Conservation (phyloP, 2,329 filamentous ascomycete species). For the Sporothrix pseudoabietina region DNA sequence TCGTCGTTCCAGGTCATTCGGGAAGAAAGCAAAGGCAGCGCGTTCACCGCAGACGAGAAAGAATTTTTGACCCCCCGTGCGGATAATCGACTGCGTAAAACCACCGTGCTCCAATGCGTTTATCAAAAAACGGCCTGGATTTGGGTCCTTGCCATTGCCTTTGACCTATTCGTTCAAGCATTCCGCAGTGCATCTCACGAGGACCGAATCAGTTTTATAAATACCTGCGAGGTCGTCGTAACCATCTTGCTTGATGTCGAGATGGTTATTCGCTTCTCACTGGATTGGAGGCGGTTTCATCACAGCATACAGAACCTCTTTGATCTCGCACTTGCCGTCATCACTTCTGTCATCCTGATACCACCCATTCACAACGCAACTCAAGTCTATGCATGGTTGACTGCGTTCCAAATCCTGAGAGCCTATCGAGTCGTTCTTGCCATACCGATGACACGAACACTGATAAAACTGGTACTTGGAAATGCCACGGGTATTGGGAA, state of each 20-base stretch:
- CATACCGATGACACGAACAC: constrained; percentile 79
- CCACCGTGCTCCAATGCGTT: constrained; percentile 63
- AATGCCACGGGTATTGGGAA: constrained; percentile 92
- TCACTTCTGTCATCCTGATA: constrained; percentile 82
- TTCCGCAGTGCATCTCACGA: constrained; percentile 78
- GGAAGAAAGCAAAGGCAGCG: constrained; percentile 91
- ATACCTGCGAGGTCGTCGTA: constrained; percentile 70
- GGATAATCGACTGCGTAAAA: constrained; percentile 46
- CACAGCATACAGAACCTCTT: constrained; percentile 73
- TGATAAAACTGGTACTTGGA: constrained; percentile 85
- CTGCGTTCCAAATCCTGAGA: constrained; percentile 88
- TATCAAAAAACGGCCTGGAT: constrained; percentile 74
- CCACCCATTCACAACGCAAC: constrained; percentile 75
- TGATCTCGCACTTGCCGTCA: constrained; percentile 76
- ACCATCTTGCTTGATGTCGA: constrained; percentile 79
- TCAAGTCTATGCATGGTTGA: constrained; percentile 80
- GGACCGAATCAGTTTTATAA: constrained; percentile 64
- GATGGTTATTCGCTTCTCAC: constrained; percentile 74
- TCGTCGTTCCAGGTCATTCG: constrained; percentile 98
- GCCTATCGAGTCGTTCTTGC: constrained; percentile 90
- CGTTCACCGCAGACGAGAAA: constrained; percentile 78
- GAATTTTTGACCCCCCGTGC: constrained; percentile 42
- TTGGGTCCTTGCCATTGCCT: constrained; percentile 80
- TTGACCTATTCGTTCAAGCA: constrained; percentile 77
- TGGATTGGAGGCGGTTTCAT: constrained; percentile 82